A percentile compares a stretch with the other conserved stretches of the same genome.
These are phyloP conservation scores for Aspergillus sp. DNA, from an alignment of 2,329 filamentous ascomycete species.

Conservation along the genomic window DNA sequence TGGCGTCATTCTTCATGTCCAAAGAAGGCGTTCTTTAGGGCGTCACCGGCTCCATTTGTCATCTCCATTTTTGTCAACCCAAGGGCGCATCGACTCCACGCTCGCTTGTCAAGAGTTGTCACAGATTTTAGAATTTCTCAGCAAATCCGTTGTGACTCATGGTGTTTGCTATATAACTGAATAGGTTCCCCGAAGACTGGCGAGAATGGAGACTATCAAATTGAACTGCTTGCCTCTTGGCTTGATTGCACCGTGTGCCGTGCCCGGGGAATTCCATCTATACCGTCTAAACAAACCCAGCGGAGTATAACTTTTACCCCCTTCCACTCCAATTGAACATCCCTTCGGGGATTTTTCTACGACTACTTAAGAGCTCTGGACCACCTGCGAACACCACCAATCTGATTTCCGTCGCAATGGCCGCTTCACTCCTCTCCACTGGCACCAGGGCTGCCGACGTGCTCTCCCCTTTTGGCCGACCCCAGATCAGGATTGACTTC, in stretches of 20 bases:
- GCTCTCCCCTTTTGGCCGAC: conserved; percentile 33
- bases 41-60: conserved; percentile 3
- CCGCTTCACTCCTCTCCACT: conserved; percentile 33
- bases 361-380: neutral
- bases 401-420: conserved; percentile 13
- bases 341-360: neutral
- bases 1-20: conserved; percentile 2
- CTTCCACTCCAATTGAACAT: neutral
- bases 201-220: neutral
- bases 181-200: neutral
- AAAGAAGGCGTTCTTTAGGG: neutral
- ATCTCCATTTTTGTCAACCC: conserved; percentile 7
- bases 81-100: conserved; percentile 6
- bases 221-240: neutral
- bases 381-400: neutral
- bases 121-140: neutral
- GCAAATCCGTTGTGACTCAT: neutral
- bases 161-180: neutral
- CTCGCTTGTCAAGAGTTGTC: neutral
- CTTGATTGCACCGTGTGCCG: neutral
- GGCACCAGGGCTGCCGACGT: conserved; percentile 34
- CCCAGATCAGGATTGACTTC: conserved; percentile 38
- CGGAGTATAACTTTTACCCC: neutral
- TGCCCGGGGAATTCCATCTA: conserved; percentile 1
- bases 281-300: neutral